Evolutionary conservation across 2,329 filamentous ascomycete genomes (phyloP), one percentile per base, ranked within the genome.

Genomic region (Fusarium avenaceum): DNA sequence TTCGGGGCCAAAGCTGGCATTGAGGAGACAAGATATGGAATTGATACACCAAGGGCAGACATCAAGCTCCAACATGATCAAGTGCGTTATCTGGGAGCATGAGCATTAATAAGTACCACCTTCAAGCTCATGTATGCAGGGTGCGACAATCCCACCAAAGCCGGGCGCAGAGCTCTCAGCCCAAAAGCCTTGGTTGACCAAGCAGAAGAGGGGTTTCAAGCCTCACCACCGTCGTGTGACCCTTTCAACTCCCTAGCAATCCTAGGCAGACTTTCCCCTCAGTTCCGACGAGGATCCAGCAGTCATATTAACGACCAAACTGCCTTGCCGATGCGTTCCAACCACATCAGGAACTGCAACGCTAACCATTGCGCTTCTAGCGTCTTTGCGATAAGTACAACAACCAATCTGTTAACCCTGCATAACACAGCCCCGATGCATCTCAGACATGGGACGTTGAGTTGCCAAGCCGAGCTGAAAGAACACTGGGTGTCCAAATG

Each of bases 81-180:
- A 45, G 33, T 22, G 43, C 43, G 51, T 20, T 22, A 48, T 42
- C 59, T 56, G 70, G 71, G 71, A 42, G 53, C 17, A 46, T 54
- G 55, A 45, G 53, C 51, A 65, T 74, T 74, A 74, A 74, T 74
- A 74, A 74, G 72, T 71, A 74, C 70, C 65, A 63, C 59, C 49
- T 63, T 46, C 26, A 17, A 28, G 28, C 26, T 40, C 42, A 49
- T 44, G 11, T 19, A 45, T 49, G 56, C 59, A 67, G 53, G 50
- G 46, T 49, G 48, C 15, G 28, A 51, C 49, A 40, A 62, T 57
- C 47, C 44, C 60, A 71, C 69, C 65, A 67, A 57, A 67, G 60
- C 65, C 69, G 65, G 71, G 69, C 67, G 60, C 26, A 47, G 50
- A 71, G 67, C 57, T 57, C 59, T 61, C 32, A 55, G 47, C 28